Percentiles rank a stretch among this genome's conserved stretches.
These are phyloP conservation scores for Cytospora schulzeri DNA, from an alignment of 2,329 filamentous ascomycete genomes.

Conservation along the genomic window DNA sequence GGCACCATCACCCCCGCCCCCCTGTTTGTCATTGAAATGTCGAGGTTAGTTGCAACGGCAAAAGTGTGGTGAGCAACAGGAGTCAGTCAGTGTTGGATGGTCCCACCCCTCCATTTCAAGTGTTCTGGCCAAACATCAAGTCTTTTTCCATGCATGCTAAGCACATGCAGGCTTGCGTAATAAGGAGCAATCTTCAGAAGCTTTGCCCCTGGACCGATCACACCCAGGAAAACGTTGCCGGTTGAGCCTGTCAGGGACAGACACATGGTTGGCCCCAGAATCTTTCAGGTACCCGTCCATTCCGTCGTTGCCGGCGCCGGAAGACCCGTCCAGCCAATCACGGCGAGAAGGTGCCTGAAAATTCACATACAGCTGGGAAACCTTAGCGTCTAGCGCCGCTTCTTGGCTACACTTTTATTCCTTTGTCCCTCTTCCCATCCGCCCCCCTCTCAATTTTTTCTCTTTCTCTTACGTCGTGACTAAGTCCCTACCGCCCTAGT, in stretches of 20 bases:
- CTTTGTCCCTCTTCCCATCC: constrained; percentile 23
- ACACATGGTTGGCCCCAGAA: constrained; percentile 39
- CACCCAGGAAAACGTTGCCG: constrained; percentile 27
- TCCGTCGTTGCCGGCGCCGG: constrained; percentile 28
- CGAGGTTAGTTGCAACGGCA: not conserved
- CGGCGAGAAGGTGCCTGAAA: constrained; percentile 25
- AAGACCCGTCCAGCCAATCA: constrained; percentile 38
- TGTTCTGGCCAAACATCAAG: constrained; percentile 11
- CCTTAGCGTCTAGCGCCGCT: constrained; percentile 16
- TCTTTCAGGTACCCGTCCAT: constrained; percentile 46
- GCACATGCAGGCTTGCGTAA: constrained; percentile 19
- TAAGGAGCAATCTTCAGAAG: constrained; percentile 6
- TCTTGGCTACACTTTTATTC: constrained; percentile 13
- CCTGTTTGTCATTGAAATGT: constrained; percentile 17
- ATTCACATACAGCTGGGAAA: constrained; percentile 26
- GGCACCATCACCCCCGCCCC: not conserved
- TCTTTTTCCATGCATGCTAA: constrained; percentile 6
- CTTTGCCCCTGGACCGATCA: constrained; percentile 25
- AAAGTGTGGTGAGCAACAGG: constrained; percentile 6
- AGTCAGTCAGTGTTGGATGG: constrained; percentile 9
- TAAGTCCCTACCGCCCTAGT: constrained; percentile 6
- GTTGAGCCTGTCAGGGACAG: constrained; percentile 40
- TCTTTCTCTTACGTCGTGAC: not conserved
- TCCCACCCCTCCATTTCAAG: constrained; percentile 7
- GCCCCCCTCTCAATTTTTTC: constrained; percentile 12